Evolutionary conservation across 176 grass and related monocot species (phyloP).

Genomic region (Leersia perrieri): DNA sequence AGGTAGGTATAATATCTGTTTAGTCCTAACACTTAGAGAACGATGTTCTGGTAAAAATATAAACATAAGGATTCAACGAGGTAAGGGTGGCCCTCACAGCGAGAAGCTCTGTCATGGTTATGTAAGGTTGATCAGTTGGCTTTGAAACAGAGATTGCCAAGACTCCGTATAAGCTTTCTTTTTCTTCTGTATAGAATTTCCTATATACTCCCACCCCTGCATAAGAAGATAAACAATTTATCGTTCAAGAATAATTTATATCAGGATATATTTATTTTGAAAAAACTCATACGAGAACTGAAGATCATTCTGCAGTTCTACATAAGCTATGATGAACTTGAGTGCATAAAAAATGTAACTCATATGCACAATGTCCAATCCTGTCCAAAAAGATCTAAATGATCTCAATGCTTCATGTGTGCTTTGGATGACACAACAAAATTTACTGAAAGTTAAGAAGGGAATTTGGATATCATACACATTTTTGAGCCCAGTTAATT

Average conservation of each 20-base stretch:
- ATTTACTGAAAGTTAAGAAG: not conserved
- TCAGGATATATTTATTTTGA: not conserved
- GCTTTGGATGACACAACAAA: not conserved
- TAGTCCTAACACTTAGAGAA: not conserved
- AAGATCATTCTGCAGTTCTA: not conserved
- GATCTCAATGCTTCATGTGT: not conserved
- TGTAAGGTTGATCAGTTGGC: constrained; percentile 57
- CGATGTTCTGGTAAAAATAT: not conserved
- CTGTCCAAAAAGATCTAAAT: not conserved
- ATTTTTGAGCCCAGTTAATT: constrained; percentile 16
- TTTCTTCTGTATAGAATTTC: constrained; percentile 81
- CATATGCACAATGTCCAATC: not conserved
- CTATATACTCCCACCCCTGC: constrained; percentile 77
- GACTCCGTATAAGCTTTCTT: constrained; percentile 61
- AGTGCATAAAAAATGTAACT: not conserved
- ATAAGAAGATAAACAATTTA: constrained; percentile 28
- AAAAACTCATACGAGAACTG: constrained; percentile 1
- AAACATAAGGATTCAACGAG: not conserved
- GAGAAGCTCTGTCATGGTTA: constrained; percentile 58
- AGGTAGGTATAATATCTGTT: not conserved
- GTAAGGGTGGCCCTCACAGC: constrained; percentile 48
- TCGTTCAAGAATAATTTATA: not conserved
- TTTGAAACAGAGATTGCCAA: constrained; percentile 82
- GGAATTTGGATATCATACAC: not conserved
- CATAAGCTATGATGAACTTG: not conserved